These are phyloP conservation scores for Trametes versicolor DNA, from an alignment of 1,284 basidiomycete genomes.

Conservation along the genomic window DNA sequence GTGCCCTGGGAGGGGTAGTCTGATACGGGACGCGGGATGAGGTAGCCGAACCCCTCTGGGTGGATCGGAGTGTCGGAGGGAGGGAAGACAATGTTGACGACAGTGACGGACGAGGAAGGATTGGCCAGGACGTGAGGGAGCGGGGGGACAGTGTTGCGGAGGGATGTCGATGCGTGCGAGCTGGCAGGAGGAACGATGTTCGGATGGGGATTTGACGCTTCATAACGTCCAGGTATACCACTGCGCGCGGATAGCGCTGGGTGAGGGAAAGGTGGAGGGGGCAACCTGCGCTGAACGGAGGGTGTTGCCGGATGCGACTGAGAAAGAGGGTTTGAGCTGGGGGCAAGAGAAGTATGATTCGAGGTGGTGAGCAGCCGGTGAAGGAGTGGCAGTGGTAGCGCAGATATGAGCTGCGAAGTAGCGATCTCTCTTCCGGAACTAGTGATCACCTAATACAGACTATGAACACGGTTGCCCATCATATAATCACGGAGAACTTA, in stretches of 20 bases:
- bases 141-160: conserved; percentile 34
- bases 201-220: not conserved
- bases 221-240: conserved; percentile 1
- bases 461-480: not conserved
- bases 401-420: conserved; percentile 69
- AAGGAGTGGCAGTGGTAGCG: conserved; percentile 79
- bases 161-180: not conserved
- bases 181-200: not conserved
- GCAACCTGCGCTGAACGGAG: conserved; percentile 5
- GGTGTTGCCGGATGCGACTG: not conserved
- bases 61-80: conserved; percentile 63
- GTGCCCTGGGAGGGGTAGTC: conserved; percentile 53
- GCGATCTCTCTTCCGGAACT: conserved; percentile 49
- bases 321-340: not conserved
- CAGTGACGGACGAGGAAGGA: conserved; percentile 71
- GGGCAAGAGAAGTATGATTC: not conserved
- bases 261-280: conserved; percentile 6
- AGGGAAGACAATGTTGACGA: conserved; percentile 81
- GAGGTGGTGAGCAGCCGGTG: conserved; percentile 54
- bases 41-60: conserved; percentile 92
- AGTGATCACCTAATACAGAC: conserved; percentile 52
- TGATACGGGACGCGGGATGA: conserved; percentile 79
- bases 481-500: conserved; percentile 11
- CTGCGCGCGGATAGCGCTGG: conserved; percentile 7
- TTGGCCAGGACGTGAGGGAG: conserved; percentile 62